Conservation (phyloP, 768 basidiomycete genomes). For the Pulveroboletus sp. region DNA sequence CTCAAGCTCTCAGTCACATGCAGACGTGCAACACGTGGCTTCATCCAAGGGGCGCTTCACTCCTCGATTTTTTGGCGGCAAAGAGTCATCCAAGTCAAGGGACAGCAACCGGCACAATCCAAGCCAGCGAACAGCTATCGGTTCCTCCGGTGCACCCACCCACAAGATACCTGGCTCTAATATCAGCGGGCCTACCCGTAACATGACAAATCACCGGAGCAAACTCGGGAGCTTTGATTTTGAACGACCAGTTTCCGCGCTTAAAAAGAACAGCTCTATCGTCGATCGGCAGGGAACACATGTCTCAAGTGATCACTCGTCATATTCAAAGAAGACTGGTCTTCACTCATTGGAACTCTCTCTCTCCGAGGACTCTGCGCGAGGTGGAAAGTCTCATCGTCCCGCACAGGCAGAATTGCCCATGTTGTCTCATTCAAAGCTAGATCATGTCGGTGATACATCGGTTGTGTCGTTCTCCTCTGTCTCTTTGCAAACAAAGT, state of each 20-base stretch:
- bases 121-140: slow-evolving; percentile 16
- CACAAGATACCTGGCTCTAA: slow-evolving; percentile 9
- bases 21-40: neutral
- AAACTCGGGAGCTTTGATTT: slow-evolving; percentile 78
- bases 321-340: slow-evolving; percentile 12
- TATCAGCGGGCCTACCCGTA: slow-evolving; percentile 15
- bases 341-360: slow-evolving; percentile 22
- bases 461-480: slow-evolving; percentile 32
- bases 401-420: slow-evolving; percentile 18
- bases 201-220: slow-evolving; percentile 37
- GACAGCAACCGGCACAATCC: slow-evolving; percentile 23
- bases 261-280: slow-evolving; percentile 29
- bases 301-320: slow-evolving; percentile 1
- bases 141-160: slow-evolving; percentile 3
- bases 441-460: slow-evolving; percentile 35
- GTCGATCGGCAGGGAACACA: slow-evolving; percentile 15
- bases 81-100: slow-evolving; percentile 22
- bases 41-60: slow-evolving; percentile 26
- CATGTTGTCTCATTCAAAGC: slow-evolving; percentile 25
- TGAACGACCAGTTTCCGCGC: slow-evolving; percentile 53
- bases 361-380: slow-evolving; percentile 24
- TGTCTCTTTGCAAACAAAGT: slow-evolving; percentile 38
- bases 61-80: slow-evolving; percentile 26
- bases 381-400: slow-evolving; percentile 12
- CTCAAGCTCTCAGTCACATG: slow-evolving; percentile 19